phyloP scores from a whole-genome alignment of 2,329 filamentous ascomycete genomes.

The Fusarium devonianum region DNA sequence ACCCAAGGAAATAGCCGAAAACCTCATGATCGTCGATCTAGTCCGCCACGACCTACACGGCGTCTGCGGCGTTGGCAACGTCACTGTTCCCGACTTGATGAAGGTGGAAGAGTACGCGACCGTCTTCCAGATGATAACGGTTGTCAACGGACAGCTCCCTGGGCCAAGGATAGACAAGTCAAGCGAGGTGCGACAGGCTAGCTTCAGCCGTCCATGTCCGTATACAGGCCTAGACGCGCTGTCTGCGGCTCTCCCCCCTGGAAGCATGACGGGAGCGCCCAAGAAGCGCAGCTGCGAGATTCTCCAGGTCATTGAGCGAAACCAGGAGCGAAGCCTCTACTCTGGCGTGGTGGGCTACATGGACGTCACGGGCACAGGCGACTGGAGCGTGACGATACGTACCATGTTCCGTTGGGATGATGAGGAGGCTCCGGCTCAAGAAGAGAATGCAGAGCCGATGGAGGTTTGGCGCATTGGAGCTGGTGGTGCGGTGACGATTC shows the following conservation, averaged over 20 bases:
- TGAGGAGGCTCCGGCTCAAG: constrained; percentile 51
- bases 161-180: constrained; percentile 21
- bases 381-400: constrained; percentile 91
- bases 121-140: constrained; percentile 90
- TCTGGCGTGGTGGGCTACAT: constrained; percentile 90
- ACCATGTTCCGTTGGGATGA: constrained; percentile 78
- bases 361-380: constrained; percentile 82
- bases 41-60: constrained; percentile 92
- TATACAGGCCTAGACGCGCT: constrained; percentile 78
- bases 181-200: constrained; percentile 10
- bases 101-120: constrained; percentile 89
- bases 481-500: constrained; percentile 85
- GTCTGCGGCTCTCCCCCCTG: constrained; percentile 80
- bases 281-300: constrained; percentile 93
- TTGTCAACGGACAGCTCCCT: constrained; percentile 75
- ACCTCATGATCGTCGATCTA: constrained; percentile 96
- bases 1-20: constrained; percentile 92
- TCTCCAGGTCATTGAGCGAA: constrained; percentile 70
- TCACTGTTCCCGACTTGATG: constrained; percentile 79
- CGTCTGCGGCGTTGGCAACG: constrained; percentile 77
- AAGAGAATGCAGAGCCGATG: constrained; percentile 42
- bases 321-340: constrained; percentile 75
- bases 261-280: constrained; percentile 95
- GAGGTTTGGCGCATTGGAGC: constrained; percentile 86
- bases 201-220: constrained; percentile 11